Conservation (phyloP, 2,329 filamentous ascomycete species). For the Diaporthe destruens region DNA sequence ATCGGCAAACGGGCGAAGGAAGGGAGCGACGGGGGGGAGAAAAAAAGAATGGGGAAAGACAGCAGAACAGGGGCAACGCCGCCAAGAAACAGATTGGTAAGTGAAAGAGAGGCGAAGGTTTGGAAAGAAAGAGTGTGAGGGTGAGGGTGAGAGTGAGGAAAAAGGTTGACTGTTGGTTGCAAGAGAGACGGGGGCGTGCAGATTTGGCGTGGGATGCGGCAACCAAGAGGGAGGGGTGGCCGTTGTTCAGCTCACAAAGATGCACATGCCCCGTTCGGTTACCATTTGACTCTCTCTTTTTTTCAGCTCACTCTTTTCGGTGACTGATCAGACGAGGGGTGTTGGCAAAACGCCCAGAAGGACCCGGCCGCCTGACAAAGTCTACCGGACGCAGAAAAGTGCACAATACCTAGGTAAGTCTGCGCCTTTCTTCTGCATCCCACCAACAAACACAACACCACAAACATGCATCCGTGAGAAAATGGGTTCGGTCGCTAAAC, state of each 20-base stretch:
- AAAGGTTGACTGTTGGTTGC: neutral
- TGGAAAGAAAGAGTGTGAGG: neutral
- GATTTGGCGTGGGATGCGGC: constrained; percentile 29
- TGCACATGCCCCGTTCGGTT: neutral
- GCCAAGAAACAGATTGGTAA: neutral
- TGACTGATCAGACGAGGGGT: neutral
- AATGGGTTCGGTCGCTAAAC: constrained; percentile 2
- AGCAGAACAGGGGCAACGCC: constrained; percentile 4
- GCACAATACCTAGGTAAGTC: neutral
- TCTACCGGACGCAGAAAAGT: constrained; percentile 8
- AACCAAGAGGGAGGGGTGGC: constrained; percentile 11
- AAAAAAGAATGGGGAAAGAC: neutral
- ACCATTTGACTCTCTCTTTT: neutral
- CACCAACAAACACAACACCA: neutral
- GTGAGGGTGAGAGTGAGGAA: neutral
- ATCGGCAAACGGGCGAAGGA: neutral
- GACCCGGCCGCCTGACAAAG: constrained; percentile 27
- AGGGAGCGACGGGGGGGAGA: neutral
- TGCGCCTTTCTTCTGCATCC: constrained; percentile 17
- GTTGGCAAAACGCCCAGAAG: constrained; percentile 5
- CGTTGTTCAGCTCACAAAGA: constrained; percentile 25
- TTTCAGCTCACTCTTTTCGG: constrained; percentile 9
- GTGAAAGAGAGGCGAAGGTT: neutral
- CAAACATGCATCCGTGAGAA: neutral
- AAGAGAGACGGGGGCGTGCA: constrained; percentile 20